Conservation (phyloP, 75 land plant species). For the Azolla pinnata region DNA sequence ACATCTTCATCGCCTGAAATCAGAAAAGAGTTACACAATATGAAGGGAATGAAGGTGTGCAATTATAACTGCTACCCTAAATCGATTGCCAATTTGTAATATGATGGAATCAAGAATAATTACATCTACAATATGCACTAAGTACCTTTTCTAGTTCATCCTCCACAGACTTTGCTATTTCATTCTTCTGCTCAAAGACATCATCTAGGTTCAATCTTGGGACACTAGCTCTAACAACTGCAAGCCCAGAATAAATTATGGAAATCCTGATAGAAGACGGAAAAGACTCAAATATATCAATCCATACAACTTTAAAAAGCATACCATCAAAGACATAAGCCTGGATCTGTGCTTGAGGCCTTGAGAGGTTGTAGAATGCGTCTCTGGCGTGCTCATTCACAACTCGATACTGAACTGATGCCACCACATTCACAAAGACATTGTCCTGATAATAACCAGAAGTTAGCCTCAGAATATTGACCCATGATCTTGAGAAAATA, state of each 20-base stretch:
- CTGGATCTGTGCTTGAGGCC: conserved; percentile 46
- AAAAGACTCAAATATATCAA: too few species aligned
- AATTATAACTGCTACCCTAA: neutral
- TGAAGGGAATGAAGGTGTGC: neutral
- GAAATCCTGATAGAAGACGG: neutral
- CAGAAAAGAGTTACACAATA: neutral
- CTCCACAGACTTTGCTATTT: conserved; percentile 72
- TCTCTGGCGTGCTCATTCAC: conserved; percentile 46
- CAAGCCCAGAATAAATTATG: neutral
- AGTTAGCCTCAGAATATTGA: too few species aligned
- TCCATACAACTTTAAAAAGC: neutral
- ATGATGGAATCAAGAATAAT: neutral
- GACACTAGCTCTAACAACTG: conserved; percentile 69
- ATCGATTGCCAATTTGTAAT: neutral
- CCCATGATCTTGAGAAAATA: too few species aligned
- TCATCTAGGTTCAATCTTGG: conserved; percentile 72
- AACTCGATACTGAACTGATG: conserved; percentile 56
- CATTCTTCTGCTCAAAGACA: conserved; percentile 78
- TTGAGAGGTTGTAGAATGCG: conserved; percentile 57
- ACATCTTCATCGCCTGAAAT: conserved; percentile 50
- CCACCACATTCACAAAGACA: conserved; percentile 51
- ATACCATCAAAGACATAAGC: conserved; percentile 64
- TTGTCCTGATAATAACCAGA: too few species aligned
- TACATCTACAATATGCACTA: neutral
- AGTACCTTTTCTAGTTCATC: conserved; percentile 74